Base-by-base conservation (phyloP, 2,329 filamentous ascomycete genomes). In the Epichloe brachyelytri region DNA sequence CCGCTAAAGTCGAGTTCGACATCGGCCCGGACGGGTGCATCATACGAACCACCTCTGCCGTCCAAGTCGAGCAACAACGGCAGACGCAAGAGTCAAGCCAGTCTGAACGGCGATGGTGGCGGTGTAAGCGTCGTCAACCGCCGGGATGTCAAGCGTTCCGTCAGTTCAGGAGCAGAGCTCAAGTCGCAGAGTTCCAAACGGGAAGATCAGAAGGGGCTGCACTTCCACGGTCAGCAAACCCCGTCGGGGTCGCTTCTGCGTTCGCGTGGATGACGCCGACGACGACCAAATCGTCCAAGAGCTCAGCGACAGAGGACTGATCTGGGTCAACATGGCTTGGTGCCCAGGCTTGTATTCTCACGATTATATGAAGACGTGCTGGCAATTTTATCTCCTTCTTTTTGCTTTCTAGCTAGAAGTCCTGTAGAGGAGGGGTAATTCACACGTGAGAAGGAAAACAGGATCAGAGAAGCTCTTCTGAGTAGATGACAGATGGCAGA, bases 211-310 rank as follows among this genome's bases (percentile, higher is more conserved):
- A 70, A 66, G 49, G 61, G 38, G 64, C 70, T 41, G 60, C 68
- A 17, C 62, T 71, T n/a, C 71, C 79, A 15, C 77, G 81, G 51
- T 76, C 80, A 6, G 74, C 80, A 34, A 97, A 97, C 62, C 91
- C 93, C 0, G 79, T 95, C 17, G 91, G 91, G 8, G 87, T 87
- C n/a, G 91, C 86, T 14, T 93, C 88, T 53, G 91, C 91, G 3
- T 97, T 97, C 70, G 84, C 86, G 12, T 97, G 90, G 90, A 83
- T 96, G 73, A 91, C 86, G 46, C 68, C 75, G 40, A 57, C 66
- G 17, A 63, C 62, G n/a, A 63, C 62, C 48, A 67, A 73, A 44
- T 44, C 62, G 39, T 46, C 61, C 36, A 68, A 65, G 57, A 52
- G 70, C 2, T 62, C 70, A 10, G 58, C 67, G 5, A 55, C 64